Conservation (phyloP, 139 green algal species). For the Tetratostichococcus sp. region DNA sequence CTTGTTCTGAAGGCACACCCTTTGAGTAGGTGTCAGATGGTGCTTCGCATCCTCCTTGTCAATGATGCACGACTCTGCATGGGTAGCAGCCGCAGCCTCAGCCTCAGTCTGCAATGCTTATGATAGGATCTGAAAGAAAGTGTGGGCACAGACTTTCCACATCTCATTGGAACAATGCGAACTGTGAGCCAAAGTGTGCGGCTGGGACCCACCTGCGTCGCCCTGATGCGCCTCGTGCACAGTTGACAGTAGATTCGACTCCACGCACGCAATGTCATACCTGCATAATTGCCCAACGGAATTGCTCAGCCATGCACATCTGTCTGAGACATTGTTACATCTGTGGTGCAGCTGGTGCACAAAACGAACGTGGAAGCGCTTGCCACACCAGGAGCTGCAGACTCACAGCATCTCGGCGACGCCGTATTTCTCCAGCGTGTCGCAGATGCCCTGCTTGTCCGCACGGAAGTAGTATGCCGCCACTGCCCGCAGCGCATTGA, state of each 20-base stretch:
- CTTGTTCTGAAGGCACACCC: neutral
- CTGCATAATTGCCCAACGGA: no score
- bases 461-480: slow-evolving; percentile 28
- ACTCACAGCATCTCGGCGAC: slow-evolving; percentile 21
- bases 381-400: neutral
- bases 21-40: neutral
- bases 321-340: no score
- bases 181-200: no score
- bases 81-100: no score
- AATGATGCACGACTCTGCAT: neutral
- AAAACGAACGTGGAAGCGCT: no score
- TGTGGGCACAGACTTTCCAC: no score
- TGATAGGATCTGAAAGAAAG: no score
- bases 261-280: neutral
- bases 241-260: neutral
- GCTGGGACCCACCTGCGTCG: neutral
- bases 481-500: slow-evolving; percentile 19
- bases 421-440: slow-evolving; percentile 26
- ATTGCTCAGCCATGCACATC: no score
- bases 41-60: neutral
- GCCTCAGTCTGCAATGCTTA: no score
- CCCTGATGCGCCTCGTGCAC: neutral
- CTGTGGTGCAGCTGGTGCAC: no score
- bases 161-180: no score
- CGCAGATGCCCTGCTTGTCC: slow-evolving; percentile 22